A percentile compares a stretch with the other conserved stretches of the same genome.
phyloP scores from a whole-genome alignment of 2,329 filamentous ascomycete species.

The Xylaria sp. region DNA sequence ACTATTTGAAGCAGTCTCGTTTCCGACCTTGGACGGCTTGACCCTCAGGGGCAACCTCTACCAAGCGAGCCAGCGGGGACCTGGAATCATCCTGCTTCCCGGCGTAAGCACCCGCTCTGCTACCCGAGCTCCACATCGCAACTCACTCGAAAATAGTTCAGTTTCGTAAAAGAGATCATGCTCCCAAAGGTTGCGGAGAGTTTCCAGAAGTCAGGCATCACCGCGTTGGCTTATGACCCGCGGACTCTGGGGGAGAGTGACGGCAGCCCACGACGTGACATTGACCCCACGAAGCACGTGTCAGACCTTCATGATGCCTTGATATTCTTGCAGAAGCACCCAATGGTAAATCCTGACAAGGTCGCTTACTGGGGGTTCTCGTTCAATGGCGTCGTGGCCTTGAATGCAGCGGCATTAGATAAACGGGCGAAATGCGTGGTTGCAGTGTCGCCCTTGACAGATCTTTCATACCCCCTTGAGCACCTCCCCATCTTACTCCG shows the following conservation, averaged over 20 bases:
- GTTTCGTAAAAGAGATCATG: background rate
- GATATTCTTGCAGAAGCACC: background rate
- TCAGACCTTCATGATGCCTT: constrained; percentile 16
- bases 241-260: constrained; percentile 3
- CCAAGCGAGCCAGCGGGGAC: background rate
- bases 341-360: background rate
- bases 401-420: constrained; percentile 3
- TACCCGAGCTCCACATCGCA: background rate
- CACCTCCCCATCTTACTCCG: background rate
- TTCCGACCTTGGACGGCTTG: constrained; percentile 4
- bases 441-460: background rate
- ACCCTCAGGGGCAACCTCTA: constrained; percentile 17
- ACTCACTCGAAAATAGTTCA: background rate
- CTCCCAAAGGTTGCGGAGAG: background rate
- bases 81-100: constrained; percentile 4
- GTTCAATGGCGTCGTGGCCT: background rate
- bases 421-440: background rate
- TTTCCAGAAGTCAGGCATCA: constrained; percentile 17
- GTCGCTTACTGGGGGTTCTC: constrained; percentile 17
- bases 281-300: constrained; percentile 11
- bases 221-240: constrained; percentile 12
- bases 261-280: constrained; percentile 8
- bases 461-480: background rate
- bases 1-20: constrained; percentile 1
- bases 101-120: too few species aligned